Evolutionary conservation across 2,329 filamentous ascomycete species (phyloP).

Genomic region (Zymoseptoria brevis): DNA sequence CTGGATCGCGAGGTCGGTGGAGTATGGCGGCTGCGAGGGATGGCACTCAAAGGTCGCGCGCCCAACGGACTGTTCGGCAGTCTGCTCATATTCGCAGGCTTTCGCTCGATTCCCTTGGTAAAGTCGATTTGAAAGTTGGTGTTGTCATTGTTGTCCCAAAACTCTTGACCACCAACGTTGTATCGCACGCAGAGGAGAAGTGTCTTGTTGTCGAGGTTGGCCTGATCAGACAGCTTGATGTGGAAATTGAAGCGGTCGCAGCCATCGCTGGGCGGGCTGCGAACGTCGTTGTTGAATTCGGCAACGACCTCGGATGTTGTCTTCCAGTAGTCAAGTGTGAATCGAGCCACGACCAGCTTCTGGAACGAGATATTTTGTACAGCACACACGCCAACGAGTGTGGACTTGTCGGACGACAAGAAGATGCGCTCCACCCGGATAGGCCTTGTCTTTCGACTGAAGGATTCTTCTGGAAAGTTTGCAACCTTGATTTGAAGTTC

Average conservation of each 20-base stretch:
- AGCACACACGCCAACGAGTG: conserved; percentile 70
- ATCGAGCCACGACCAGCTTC: conserved; percentile 82
- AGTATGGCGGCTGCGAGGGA: conserved; percentile 43
- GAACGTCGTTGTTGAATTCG: conserved; percentile 77
- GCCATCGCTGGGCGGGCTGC: conserved; percentile 52
- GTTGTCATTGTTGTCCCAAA: conserved; percentile 87
- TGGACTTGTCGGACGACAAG: conserved; percentile 81
- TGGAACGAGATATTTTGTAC: conserved; percentile 86
- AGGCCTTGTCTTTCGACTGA: conserved; percentile 55
- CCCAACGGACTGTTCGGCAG: conserved; percentile 20
- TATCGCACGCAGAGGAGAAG: conserved; percentile 90
- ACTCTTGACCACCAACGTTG: conserved; percentile 71
- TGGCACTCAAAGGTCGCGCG: conserved; percentile 44
- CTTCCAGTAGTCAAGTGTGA: conserved; percentile 98
- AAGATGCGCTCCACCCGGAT: conserved; percentile 81
- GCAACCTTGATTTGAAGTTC: conserved; percentile 83
- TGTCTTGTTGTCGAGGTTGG: conserved; percentile 86
- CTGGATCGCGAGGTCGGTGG: conserved; percentile 41
- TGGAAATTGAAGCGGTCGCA: conserved; percentile 89
- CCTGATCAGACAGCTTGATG: conserved; percentile 85
- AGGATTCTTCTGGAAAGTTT: conserved; percentile 69
- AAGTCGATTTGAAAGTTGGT: conserved; percentile 95
- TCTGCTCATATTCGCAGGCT: conserved; percentile 23
- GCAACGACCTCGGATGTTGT: conserved; percentile 89
- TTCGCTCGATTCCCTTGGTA: conserved; percentile 30